Conservation (phyloP, 768 basidiomycete genomes). For the Hypsizygus marmoreus region DNA sequence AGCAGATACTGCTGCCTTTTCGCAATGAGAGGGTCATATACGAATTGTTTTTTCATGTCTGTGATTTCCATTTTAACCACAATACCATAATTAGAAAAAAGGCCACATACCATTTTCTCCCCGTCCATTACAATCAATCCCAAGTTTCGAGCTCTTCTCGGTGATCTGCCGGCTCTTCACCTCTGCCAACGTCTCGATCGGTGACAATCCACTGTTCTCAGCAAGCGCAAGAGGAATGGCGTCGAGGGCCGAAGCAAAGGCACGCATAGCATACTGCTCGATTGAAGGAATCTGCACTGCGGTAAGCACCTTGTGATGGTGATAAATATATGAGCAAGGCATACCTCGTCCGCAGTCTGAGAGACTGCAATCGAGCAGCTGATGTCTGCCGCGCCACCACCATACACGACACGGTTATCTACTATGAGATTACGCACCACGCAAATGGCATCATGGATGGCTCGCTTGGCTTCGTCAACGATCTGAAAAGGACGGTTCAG, state of each 20-base stretch:
- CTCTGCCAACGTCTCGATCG: constrained; percentile 95
- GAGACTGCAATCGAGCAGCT: constrained; percentile 91
- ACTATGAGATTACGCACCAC: constrained; percentile 94
- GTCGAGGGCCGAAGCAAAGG: constrained; percentile 95
- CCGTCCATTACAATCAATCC: constrained; percentile 88
- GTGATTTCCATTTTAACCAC: constrained; percentile 4
- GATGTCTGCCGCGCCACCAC: constrained; percentile 97
- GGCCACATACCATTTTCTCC: constrained; percentile 81
- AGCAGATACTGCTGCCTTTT: constrained; percentile 96
- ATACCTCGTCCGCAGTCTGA: constrained; percentile 91
- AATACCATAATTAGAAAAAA: neutral
- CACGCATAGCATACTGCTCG: constrained; percentile 99
- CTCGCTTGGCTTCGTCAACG: constrained; percentile 97
- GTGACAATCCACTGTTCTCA: constrained; percentile 95
- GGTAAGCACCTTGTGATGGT: neutral
- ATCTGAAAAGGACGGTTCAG: constrained; percentile 57
- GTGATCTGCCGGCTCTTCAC: constrained; percentile 91
- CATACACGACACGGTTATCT: constrained; percentile 97
- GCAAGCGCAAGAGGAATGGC: constrained; percentile 95
- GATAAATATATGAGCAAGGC: constrained; percentile 16
- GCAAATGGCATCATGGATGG: constrained; percentile 96
- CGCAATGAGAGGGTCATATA: constrained; percentile 95
- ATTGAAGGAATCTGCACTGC: constrained; percentile 81
- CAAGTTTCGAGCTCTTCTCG: constrained; percentile 82
- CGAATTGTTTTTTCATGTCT: constrained; percentile 99